Evolutionary conservation across 371 early-diverging fungal genomes (phyloP), one percentile per base, ranked within the genome.

Genomic region (Coemansia sp.): DNA sequence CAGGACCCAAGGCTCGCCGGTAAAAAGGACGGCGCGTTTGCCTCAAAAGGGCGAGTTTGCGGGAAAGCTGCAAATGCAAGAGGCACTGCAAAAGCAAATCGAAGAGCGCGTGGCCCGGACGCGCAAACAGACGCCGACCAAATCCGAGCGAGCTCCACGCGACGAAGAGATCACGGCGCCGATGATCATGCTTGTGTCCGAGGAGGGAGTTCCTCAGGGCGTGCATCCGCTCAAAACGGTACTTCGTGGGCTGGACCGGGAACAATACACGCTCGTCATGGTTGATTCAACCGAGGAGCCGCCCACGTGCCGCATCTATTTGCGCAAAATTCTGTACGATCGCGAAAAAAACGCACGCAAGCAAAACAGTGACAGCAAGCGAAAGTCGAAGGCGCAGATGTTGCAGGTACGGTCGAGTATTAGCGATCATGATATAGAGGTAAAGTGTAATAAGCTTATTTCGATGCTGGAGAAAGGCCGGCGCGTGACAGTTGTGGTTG

Each of bases 281-380:
- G 80, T 78, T 11, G 69, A 80, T n/a, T n/a, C 55, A 1, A 23
- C 37, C 7, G 40, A 30, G 26, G 23, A 62, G 4, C 78, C 74
- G 28, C 73, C 79, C 12, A 57, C 63, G n/a, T 80, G 80, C 55
- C 65, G 79, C 4, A 11, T 80, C n/a, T 80, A 64, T 39, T 66
- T 61, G 40, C 72, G 74, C 57, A 68, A 78, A 55, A 39, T 72
- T 0, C 51, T 80, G 26, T 72, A 79, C 30, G 80, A 80, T 57
- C 61, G 64, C 20, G 78, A 78, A 59, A 59, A 70, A 42, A 44
- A 52, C 50, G 66, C 73, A 14, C 63, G 56, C 50, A 78, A 78
- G 68, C 51, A 57, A 28, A 62, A 42, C 12, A 52, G 50, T 42
- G 58, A 56, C 0, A n/a, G 14, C 7, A 39, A 25, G 18, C 53